Base-by-base conservation (phyloP, 129 eudicot species). In the Solidago caesia region DNA sequence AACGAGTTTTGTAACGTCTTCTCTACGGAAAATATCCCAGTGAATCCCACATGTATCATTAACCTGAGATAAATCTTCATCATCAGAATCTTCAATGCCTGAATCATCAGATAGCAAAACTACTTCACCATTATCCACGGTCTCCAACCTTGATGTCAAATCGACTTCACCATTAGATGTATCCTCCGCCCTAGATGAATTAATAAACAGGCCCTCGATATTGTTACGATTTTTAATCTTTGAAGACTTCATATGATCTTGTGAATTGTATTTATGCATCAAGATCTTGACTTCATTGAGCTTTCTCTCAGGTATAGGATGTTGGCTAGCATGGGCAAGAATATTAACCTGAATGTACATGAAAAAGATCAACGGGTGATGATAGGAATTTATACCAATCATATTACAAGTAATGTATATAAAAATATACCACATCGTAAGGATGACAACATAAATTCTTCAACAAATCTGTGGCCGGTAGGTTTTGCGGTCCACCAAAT, bases 1-100 rank as follows among this genome's bases (percentile, higher is more conserved):
- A 8, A 84, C 57, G 72, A 93, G 91, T 79, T 86, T 86, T 49
- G 96, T 97, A 70, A 85, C 86, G 80, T 94, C 96, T 82, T 94
- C 84, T 69, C 91, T 64, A 10, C 83, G 83, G 56, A 90, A 94
- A 47, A 94, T 83, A 80, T 94, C 98, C 98, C 97, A 94, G n/a
- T 76, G 80, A 58, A 89, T 91, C 39, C 97, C 97, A 81, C 84
- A 75, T 61, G 41, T 57, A 45, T 44, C 41, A 51, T 51, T 77
- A 69, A 44, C 3, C 64, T 44, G 13, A 53, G 77, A 71, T 53
- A 16, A 48, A 56, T 16, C 64, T 61, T 88, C 86, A 72, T 82
- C 82, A 12, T 81, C 84, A 0, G 85, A 65, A 9, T 91, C 88
- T 27, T 83, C 89, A 58, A 72, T 77, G 77, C 73, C 82, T 14